Conservation (phyloP, 2,329 filamentous ascomycete species). For the Aaosphaeria arxii region DNA sequence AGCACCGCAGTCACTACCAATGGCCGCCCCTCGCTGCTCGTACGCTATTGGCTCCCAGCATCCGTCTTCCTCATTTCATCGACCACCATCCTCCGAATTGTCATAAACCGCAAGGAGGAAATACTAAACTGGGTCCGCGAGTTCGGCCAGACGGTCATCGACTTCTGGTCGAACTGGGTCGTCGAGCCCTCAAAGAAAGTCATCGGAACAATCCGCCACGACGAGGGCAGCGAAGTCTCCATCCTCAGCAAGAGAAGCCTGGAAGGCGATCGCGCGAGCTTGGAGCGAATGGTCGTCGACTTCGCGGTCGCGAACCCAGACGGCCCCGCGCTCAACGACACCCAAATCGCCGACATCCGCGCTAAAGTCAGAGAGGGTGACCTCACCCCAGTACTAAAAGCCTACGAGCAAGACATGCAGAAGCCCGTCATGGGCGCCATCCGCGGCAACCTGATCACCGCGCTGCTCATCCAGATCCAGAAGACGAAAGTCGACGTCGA, state of each 20-base stretch:
- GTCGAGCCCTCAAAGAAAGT: constrained; percentile 80
- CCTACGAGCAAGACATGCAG: constrained; percentile 85
- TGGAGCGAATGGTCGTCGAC: constrained; percentile 97
- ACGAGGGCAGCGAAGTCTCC: constrained; percentile 88
- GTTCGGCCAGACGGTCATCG: constrained; percentile 72
- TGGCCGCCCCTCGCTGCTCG: constrained; percentile 70
- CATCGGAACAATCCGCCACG: constrained; percentile 88
- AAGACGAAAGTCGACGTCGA: constrained; percentile 99
- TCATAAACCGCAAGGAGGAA: constrained; percentile 71
- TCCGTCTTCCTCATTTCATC: constrained; percentile 69
- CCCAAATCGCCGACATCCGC: constrained; percentile 71
- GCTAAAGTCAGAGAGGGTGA: constrained; percentile 86
- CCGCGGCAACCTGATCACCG: constrained; percentile 81
- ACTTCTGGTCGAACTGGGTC: constrained; percentile 98
- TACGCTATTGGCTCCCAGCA: constrained; percentile 87
- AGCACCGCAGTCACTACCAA: constrained; percentile 58
- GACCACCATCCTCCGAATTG: constrained; percentile 77
- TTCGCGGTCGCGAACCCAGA: constrained; percentile 83
- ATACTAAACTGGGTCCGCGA: constrained; percentile 78
- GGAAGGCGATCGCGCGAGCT: constrained; percentile 81
- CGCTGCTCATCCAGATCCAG: constrained; percentile 92
- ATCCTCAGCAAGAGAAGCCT: constrained; percentile 95
- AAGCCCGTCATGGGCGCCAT: constrained; percentile 80
- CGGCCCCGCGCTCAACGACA: constrained; percentile 60
- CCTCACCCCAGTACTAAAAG: constrained; percentile 83